These are phyloP conservation scores for Kluyveromyces aestuarii DNA, from an alignment of 805 yeast genomes.

Conservation along the genomic window DNA sequence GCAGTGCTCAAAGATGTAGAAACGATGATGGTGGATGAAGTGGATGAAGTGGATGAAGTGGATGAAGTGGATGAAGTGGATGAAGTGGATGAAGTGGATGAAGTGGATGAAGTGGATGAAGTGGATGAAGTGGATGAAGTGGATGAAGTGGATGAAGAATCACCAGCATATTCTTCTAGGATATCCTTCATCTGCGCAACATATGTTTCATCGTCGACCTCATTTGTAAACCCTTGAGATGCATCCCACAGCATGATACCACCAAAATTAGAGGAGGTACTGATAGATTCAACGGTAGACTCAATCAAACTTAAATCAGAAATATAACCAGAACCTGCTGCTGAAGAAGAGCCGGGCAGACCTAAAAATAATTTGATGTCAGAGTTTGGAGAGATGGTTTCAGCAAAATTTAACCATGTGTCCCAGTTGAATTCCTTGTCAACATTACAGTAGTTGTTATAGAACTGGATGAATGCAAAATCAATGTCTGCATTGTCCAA, in stretches of 20 bases:
- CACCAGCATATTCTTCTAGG: constrained; percentile 22
- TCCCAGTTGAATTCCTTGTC: constrained; percentile 53
- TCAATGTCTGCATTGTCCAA: constrained; percentile 57
- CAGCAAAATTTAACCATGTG: constrained; percentile 63
- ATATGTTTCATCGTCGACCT: constrained; percentile 36
- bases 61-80: constrained; percentile 6
- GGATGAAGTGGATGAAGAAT: constrained; percentile 11
- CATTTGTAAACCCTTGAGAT: constrained; percentile 50
- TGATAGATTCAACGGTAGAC: constrained; percentile 58
- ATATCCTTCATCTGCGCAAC: constrained; percentile 36
- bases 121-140: constrained; percentile 12
- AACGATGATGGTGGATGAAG: background rate
- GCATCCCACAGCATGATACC: constrained; percentile 94
- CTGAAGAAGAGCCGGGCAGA: constrained; percentile 53
- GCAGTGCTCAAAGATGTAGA: too few species aligned
- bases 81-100: constrained; percentile 9
- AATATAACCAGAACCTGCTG: constrained; percentile 58
- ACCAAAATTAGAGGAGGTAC: constrained; percentile 63
- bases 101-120: constrained; percentile 10
- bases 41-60: constrained; percentile 5
- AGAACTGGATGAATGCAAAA: constrained; percentile 80
- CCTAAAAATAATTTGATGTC: constrained; percentile 67
- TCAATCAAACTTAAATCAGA: constrained; percentile 32
- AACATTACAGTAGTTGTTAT: constrained; percentile 71
- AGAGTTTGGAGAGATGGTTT: constrained; percentile 50